Evolutionary conservation across 805 yeast species (phyloP), one percentile per base, ranked within the genome.

Genomic region (Lachancea nothofagi): DNA sequence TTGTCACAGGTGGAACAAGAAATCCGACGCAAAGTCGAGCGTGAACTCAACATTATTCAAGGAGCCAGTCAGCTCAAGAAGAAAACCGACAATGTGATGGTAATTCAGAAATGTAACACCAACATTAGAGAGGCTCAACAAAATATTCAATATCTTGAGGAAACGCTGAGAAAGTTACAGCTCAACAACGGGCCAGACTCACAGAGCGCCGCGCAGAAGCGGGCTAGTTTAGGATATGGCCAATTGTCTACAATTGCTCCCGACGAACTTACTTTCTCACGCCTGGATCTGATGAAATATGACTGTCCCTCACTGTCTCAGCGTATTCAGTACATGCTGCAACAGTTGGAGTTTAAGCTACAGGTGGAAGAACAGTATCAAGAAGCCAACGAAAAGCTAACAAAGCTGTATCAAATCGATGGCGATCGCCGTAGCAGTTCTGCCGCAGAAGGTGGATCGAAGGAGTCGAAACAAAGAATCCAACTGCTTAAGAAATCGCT

Each of bases 301-400:
- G 97, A 93, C 54, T 85, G 96, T 51, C 96, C 97, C 0, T 85
- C 95, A 0, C 67, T 93, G 50, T 96, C 97, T 8, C 96, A 93
- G 53, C 77, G 93, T 47, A 93, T 93, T 55, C 96, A 87, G 63
- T 80, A 85, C 53, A 89, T 93, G 97, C 73, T 90, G 40, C 97
- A 89, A 64, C 95, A 88, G 62, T 71, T 93, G 44, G 96, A 89
- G 58, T 88, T 90, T 62, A 93, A 93, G 63, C 71, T 90, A 33
- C 93, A 90, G 55, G 95, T 90, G 27, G 99, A 93, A 61, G 79
- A 85, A 51, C 95, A 93, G 63, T 93, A 90, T 63, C 80, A 81
- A 53, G 90, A 81, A 48, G 97, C 97, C 5, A 88, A 88, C 50
- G 94, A 86, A 47, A 93, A 90, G 61, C 75, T 93, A 55, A 80